Conservation (phyloP, 805 yeast genomes). For the Danielozyma ontarioensis region DNA sequence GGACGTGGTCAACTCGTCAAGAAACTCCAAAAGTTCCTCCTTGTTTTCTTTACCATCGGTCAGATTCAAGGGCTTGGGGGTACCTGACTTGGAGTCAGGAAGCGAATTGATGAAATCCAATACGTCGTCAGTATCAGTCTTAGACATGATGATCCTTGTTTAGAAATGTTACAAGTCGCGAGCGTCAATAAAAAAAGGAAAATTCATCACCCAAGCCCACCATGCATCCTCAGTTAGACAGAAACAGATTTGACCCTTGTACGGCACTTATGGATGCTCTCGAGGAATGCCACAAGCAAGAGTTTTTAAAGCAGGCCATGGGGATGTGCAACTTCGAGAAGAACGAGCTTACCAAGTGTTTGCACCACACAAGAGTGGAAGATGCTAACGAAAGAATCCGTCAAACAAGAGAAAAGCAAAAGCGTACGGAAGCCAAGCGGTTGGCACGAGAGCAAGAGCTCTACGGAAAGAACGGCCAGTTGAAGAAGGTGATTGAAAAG, state of each 20-base stretch:
- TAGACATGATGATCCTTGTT: too few species aligned
- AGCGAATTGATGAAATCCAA: constrained; percentile 75
- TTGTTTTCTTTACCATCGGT: constrained; percentile 28
- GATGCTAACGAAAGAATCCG: constrained; percentile 53
- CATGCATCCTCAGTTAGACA: constrained; percentile 45
- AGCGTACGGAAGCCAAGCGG: constrained; percentile 51
- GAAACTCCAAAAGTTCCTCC: constrained; percentile 50
- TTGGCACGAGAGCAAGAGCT: constrained; percentile 67
- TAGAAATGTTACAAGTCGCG: not conserved
- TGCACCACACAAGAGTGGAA: constrained; percentile 68
- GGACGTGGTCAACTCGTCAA: constrained; percentile 60
- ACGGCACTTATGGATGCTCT: constrained; percentile 78
- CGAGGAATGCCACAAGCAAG: constrained; percentile 79
- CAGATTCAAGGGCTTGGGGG: constrained; percentile 19
- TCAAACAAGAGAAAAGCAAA: constrained; percentile 52
- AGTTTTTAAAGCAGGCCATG: constrained; percentile 61
- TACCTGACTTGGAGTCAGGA: constrained; percentile 50
- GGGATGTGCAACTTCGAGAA: constrained; percentile 85
- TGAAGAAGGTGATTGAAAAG: constrained; percentile 56
- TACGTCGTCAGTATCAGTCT: constrained; percentile 64
- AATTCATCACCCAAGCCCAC: not conserved
- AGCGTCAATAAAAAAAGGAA: not conserved
- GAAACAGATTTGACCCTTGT: constrained; percentile 50
- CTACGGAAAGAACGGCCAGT: constrained; percentile 69
- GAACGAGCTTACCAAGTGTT: constrained; percentile 71